Percentiles rank a stretch among this genome's conserved stretches.
phyloP scores from a whole-genome alignment of 768 basidiomycete species.

The Pisolithus orientalis region DNA sequence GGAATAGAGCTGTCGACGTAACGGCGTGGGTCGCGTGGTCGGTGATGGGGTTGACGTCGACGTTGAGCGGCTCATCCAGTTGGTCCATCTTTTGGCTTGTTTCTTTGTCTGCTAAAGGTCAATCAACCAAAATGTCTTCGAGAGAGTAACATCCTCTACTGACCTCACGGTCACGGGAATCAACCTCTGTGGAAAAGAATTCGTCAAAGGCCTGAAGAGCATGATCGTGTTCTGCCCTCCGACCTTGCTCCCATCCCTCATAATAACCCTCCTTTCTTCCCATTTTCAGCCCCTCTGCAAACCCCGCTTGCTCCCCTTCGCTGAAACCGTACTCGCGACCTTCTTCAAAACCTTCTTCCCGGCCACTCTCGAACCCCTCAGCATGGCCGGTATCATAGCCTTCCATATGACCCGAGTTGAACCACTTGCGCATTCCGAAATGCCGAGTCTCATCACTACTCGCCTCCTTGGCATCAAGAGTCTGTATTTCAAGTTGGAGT shows the following conservation, averaged over 20 bases:
- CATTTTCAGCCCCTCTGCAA: constrained; percentile 25
- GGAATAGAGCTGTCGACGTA: constrained; percentile 15
- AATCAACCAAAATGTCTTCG: constrained; percentile 6
- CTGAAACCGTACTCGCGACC: constrained; percentile 37
- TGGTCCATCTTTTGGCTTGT: constrained; percentile 22
- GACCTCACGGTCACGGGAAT: constrained; percentile 18
- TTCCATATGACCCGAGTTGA: constrained; percentile 37
- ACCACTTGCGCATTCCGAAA: constrained; percentile 37
- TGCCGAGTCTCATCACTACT: constrained; percentile 38
- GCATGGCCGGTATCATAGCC: constrained; percentile 42
- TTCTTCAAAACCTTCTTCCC: constrained; percentile 33
- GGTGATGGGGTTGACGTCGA: not conserved
- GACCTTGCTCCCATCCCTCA: constrained; percentile 33
- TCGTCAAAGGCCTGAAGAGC: constrained; percentile 55
- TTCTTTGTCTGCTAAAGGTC: constrained; percentile 12
- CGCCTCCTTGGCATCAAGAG: constrained; percentile 38
- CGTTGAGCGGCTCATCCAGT: constrained; percentile 20
- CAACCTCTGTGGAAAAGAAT: constrained; percentile 43
- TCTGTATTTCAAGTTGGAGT: constrained; percentile 38
- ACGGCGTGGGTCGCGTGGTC: constrained; percentile 10
- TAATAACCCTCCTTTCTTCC: constrained; percentile 27
- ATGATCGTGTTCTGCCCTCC: constrained; percentile 44
- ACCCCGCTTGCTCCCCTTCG: constrained; percentile 31
- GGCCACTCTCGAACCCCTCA: constrained; percentile 42
- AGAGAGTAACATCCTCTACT: constrained; percentile 7